Evolutionary conservation across 495 filamentous ascomycete species (phyloP).

Genomic region (Penicillium cataractarum): DNA sequence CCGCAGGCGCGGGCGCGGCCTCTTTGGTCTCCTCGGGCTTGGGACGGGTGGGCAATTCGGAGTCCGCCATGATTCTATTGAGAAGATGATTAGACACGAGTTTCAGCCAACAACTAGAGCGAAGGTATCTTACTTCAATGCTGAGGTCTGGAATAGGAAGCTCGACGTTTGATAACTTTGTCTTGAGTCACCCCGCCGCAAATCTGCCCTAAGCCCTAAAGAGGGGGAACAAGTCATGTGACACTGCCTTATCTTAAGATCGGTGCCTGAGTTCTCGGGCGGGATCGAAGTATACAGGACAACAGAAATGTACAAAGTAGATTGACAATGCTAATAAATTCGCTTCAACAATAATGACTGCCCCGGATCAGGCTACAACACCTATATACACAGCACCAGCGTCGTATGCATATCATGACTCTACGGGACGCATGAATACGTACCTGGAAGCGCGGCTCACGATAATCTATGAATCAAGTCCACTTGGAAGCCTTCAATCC

Average conservation of each 20-base stretch:
- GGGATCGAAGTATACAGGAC: background rate
- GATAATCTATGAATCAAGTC: constrained; percentile 25
- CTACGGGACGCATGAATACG: background rate
- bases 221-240: constrained; percentile 42
- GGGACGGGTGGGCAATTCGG: constrained; percentile 51
- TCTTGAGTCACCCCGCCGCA: constrained; percentile 42
- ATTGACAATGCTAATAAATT: background rate
- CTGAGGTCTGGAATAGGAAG: constrained; percentile 21
- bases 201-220: constrained; percentile 50
- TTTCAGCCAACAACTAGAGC: background rate
- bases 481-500: constrained; percentile 56
- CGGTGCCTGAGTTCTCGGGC: constrained; percentile 11
- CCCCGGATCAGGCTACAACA: background rate
- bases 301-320: background rate
- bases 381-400: constrained; percentile 1
- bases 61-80: constrained; percentile 46
- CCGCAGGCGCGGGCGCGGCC: constrained; percentile 39
- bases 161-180: constrained; percentile 24
- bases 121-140: constrained; percentile 23
- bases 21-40: constrained; percentile 49
- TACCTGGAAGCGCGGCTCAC: background rate
- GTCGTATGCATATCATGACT: background rate
- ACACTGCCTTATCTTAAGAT: background rate
- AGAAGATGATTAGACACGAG: constrained; percentile 14
- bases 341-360: background rate